Evolutionary conservation across 2,329 filamentous ascomycete species (phyloP).

Genomic region (Aspergillus nomiae): DNA sequence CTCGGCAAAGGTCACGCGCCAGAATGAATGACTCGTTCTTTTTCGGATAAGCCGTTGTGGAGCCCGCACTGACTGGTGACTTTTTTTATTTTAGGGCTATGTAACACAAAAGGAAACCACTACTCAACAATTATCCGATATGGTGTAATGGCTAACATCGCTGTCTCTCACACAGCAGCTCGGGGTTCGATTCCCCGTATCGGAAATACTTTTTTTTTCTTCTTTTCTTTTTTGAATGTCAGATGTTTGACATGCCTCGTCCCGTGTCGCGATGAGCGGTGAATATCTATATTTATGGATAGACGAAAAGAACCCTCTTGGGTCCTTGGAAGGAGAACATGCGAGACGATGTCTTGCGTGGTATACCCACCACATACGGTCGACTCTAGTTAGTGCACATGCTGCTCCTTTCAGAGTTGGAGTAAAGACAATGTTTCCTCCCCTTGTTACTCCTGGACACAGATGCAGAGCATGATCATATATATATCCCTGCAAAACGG

Average conservation of each 20-base stretch:
- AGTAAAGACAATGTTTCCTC: no score
- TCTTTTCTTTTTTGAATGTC: no score
- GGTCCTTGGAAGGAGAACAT: not conserved
- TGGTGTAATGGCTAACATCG: slow-evolving; percentile 6
- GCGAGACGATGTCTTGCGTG: not conserved
- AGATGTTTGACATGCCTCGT: no score
- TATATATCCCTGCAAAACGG: not conserved
- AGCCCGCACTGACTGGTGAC: not conserved
- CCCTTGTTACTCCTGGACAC: not conserved
- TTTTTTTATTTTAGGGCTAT: not conserved
- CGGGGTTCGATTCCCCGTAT: slow-evolving; percentile 6
- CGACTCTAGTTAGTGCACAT: no score
- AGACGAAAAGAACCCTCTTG: not conserved
- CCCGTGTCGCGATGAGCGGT: no score
- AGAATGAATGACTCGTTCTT: not conserved
- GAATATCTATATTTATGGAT: not conserved
- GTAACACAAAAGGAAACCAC: rapidly evolving
- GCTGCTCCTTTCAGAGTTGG: no score
- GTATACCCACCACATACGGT: no score
- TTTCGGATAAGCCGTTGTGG: not conserved
- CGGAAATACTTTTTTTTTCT: not conserved
- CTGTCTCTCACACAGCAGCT: slow-evolving; percentile 7
- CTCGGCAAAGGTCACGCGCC: not conserved
- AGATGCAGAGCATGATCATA: not conserved
- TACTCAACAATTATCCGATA: not conserved